These are phyloP conservation scores for Pseudocercospora crystallina DNA, from an alignment of 2,329 filamentous ascomycete species.

Conservation along the genomic window DNA sequence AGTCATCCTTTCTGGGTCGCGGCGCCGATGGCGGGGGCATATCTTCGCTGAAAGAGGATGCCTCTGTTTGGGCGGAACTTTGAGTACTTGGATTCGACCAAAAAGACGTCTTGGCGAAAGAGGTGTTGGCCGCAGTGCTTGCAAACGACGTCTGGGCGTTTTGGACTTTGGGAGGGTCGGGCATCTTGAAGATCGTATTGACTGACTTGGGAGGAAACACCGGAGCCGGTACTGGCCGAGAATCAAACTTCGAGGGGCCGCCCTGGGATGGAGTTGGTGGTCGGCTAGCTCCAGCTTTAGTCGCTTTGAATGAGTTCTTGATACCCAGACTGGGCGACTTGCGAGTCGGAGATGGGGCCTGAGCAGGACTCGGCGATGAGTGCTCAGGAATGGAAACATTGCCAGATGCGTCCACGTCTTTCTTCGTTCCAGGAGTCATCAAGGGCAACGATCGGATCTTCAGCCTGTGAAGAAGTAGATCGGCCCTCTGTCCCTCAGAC, in stretches of 20 bases:
- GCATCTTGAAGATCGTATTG: too few relatives aligned
- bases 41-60: slow-evolving; percentile 17
- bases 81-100: slow-evolving; percentile 12
- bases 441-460: too few relatives aligned
- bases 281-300: background rate
- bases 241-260: too few relatives aligned
- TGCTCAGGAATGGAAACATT: too few relatives aligned
- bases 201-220: too few relatives aligned
- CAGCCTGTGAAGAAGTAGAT: background rate
- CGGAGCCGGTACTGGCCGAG: too few relatives aligned
- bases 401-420: too few relatives aligned
- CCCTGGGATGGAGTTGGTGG: background rate
- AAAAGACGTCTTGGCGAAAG: slow-evolving; percentile 12
- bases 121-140: slow-evolving; percentile 13
- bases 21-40: background rate
- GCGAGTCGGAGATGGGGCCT: too few relatives aligned
- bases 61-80: slow-evolving; percentile 10
- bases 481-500: background rate
- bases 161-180: too few relatives aligned
- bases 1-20: background rate
- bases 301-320: background rate
- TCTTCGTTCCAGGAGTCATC: too few relatives aligned
- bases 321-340: too few relatives aligned
- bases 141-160: background rate
- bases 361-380: too few relatives aligned